Evolutionary conservation across 2,329 filamentous ascomycete genomes (phyloP).

Genomic region (Colletotrichum gloeosporioides): DNA sequence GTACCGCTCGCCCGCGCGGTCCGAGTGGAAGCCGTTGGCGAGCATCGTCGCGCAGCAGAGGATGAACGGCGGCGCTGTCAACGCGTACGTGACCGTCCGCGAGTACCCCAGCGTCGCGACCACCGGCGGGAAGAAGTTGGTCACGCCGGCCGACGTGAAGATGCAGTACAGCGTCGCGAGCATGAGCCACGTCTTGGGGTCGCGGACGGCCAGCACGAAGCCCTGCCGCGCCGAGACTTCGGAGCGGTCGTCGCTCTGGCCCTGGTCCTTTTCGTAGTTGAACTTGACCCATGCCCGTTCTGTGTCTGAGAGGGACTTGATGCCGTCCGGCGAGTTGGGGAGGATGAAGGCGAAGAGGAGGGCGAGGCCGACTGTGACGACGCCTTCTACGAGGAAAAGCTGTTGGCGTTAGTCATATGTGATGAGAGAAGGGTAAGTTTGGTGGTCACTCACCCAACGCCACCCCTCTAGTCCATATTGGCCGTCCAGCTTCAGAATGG

Average conservation of each 20-base stretch:
- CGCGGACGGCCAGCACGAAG: background rate
- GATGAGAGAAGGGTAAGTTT: background rate
- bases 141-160: background rate
- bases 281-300: conserved; percentile 12
- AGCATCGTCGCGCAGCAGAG: background rate
- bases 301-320: background rate
- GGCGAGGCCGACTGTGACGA: conserved; percentile 10
- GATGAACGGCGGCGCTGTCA: background rate
- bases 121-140: background rate
- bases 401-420: background rate
- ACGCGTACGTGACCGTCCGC: background rate
- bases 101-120: background rate
- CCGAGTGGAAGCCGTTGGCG: background rate
- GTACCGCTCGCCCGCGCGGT: background rate
- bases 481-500: background rate
- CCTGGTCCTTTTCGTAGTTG: conserved; percentile 11
- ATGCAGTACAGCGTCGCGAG: background rate
- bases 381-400: conserved; percentile 11
- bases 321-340: conserved; percentile 8
- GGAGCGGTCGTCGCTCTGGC: background rate
- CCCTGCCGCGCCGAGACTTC: conserved; percentile 13
- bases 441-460: background rate
- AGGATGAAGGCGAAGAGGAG: conserved; percentile 5
- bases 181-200: background rate
- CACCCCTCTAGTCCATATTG: background rate